Evolutionary conservation across 768 basidiomycete genomes (phyloP).

Genomic region (Cantharellus cinnabarinus): DNA sequence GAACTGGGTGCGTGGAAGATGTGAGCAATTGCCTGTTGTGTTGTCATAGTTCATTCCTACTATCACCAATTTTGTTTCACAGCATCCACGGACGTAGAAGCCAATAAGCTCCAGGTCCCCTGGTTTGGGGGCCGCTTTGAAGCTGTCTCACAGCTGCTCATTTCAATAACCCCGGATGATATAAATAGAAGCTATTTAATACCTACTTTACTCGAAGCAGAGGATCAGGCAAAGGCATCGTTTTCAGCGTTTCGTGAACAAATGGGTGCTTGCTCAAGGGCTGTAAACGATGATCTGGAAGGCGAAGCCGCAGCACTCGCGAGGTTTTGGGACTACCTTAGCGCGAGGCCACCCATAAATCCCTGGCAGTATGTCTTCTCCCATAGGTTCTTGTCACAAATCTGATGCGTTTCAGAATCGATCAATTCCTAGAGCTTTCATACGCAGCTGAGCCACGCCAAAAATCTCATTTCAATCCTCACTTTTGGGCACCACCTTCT

Average conservation of each 20-base stretch:
- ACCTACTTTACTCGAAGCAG: too few relatives aligned
- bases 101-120: too few relatives aligned
- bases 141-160: too few relatives aligned
- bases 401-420: constrained; percentile 5
- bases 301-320: neutral
- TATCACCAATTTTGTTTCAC: too few relatives aligned
- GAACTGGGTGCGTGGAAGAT: constrained; percentile 32
- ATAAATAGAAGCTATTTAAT: too few relatives aligned
- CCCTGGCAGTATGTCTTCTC: neutral
- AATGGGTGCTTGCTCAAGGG: neutral
- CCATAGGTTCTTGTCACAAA: neutral
- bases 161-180: too few relatives aligned
- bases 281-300: neutral
- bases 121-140: too few relatives aligned
- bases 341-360: neutral
- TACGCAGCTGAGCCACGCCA: constrained; percentile 52
- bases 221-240: too few relatives aligned
- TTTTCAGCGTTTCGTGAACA: neutral
- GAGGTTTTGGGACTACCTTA: constrained; percentile 1
- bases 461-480: constrained; percentile 56
- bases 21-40: neutral
- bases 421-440: constrained; percentile 56
- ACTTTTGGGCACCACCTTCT: constrained; percentile 37
- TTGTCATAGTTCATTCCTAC: too few relatives aligned
- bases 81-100: too few relatives aligned